Evolutionary conservation across 345 rosid species (phyloP).

Genomic region (Acer negundo): DNA sequence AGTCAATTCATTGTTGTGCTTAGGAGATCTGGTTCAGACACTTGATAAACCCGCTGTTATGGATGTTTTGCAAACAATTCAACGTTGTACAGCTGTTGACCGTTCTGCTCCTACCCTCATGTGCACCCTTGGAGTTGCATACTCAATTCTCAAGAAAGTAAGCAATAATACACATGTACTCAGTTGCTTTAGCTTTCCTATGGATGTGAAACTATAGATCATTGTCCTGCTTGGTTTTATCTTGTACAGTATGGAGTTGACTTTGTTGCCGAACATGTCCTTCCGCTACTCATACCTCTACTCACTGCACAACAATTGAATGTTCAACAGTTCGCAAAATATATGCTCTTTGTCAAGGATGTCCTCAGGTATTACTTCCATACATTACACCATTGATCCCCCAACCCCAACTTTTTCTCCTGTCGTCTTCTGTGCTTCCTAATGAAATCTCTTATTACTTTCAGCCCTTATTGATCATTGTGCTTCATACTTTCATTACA

Average conservation of each 20-base stretch:
- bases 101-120: conserved; percentile 95
- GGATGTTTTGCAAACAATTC: conserved; percentile 83
- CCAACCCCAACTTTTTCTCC: not conserved
- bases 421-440: not conserved
- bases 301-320: conserved; percentile 90
- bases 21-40: conserved; percentile 66
- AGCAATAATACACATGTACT: not conserved
- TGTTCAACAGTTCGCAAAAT: conserved; percentile 93
- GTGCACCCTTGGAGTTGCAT: conserved; percentile 95
- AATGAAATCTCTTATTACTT: not conserved
- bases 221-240: conserved; percentile 19
- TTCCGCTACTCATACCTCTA: conserved; percentile 81
- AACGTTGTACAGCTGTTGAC: conserved; percentile 93
- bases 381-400: conserved; percentile 4
- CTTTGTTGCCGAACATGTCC: conserved; percentile 85
- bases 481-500: conserved; percentile 27
- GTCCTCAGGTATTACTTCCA: conserved; percentile 61
- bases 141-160: conserved; percentile 88
- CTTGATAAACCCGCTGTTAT: conserved; percentile 78
- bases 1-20: conserved; percentile 90
- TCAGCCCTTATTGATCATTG: conserved; percentile 11
- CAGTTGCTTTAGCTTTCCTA: conserved; percentile 12
- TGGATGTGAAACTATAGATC: conserved; percentile 13
- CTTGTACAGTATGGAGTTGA: conserved; percentile 80
- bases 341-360: conserved; percentile 91